phyloP scores from a whole-genome alignment of 805 yeast genomes.

The Ogataea nitratoaversa region DNA sequence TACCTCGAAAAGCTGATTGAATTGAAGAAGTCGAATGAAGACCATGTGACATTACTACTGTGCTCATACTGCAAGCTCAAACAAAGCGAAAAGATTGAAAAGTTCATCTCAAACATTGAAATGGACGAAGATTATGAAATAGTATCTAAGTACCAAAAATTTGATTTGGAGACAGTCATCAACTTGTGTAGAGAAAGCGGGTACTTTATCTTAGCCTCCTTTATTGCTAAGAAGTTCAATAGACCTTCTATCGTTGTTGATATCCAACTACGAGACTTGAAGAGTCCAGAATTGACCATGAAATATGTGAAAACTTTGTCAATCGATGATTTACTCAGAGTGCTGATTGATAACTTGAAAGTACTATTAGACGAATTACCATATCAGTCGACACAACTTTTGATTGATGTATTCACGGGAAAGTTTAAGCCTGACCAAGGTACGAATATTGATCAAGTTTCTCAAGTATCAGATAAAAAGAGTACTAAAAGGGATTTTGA shows the following conservation, averaged over 20 bases:
- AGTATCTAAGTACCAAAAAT: constrained; percentile 35
- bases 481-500: constrained; percentile 3
- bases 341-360: constrained; percentile 52
- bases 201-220: constrained; percentile 61
- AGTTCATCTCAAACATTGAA: constrained; percentile 45
- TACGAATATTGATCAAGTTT: constrained; percentile 14
- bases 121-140: constrained; percentile 33
- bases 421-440: constrained; percentile 49
- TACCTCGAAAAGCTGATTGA: constrained; percentile 61
- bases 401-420: constrained; percentile 88
- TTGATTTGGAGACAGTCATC: constrained; percentile 67
- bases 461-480: constrained; percentile 9
- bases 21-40: constrained; percentile 55
- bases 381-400: constrained; percentile 71
- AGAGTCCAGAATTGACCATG: constrained; percentile 57
- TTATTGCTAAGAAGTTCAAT: constrained; percentile 63
- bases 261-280: constrained; percentile 62
- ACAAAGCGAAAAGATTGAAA: constrained; percentile 49
- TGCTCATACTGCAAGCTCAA: constrained; percentile 79
- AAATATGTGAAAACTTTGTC: constrained; percentile 62
- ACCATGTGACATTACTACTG: constrained; percentile 75
- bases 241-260: constrained; percentile 75
- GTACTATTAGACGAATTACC: constrained; percentile 64
- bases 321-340: constrained; percentile 72
- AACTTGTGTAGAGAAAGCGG: constrained; percentile 70